Conservation (phyloP, 1,284 basidiomycete species). For the Schizopora paradoxa region DNA sequence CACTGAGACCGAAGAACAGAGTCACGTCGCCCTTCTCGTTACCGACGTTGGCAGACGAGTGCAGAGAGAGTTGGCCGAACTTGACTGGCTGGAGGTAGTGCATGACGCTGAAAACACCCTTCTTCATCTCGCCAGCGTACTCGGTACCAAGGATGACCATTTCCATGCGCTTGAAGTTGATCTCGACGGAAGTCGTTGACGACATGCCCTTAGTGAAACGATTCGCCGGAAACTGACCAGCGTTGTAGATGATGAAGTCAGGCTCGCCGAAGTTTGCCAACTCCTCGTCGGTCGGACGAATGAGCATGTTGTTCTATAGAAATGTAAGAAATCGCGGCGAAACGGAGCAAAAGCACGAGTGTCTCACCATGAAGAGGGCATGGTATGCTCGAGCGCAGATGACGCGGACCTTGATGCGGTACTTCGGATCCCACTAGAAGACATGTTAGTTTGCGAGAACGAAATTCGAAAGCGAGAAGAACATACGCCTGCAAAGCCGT, state of each 20-base stretch:
- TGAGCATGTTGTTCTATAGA: constrained; percentile 93
- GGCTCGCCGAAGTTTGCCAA: constrained; percentile 95
- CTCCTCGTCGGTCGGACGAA: constrained; percentile 94
- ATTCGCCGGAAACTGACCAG: constrained; percentile 99
- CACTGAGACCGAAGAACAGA: constrained; percentile 98
- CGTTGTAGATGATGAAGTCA: constrained; percentile 99
- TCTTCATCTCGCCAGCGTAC: constrained; percentile 99
- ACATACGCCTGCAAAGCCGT: constrained; percentile 95
- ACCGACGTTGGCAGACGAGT: constrained; percentile 99
- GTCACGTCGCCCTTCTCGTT: constrained; percentile 88
- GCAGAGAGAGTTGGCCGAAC: constrained; percentile 95
- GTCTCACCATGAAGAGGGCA: constrained; percentile 95
- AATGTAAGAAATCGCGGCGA: background rate
- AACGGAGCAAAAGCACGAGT: constrained; percentile 12
- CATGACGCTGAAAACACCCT: constrained; percentile 99
- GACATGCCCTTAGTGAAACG: constrained; percentile 99
- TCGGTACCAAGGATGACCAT: constrained; percentile 99
- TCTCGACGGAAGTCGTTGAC: constrained; percentile 96
- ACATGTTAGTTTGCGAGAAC: constrained; percentile 32
- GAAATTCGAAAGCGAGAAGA: constrained; percentile 12
- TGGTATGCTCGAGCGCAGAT: constrained; percentile 99
- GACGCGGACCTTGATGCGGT: constrained; percentile 99
- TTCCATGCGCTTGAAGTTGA: constrained; percentile 99
- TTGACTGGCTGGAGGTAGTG: constrained; percentile 99
- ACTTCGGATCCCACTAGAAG: constrained; percentile 99